These are phyloP conservation scores for Talaromyces sp. DNA, from an alignment of 2,329 filamentous ascomycete genomes.

Conservation along the genomic window DNA sequence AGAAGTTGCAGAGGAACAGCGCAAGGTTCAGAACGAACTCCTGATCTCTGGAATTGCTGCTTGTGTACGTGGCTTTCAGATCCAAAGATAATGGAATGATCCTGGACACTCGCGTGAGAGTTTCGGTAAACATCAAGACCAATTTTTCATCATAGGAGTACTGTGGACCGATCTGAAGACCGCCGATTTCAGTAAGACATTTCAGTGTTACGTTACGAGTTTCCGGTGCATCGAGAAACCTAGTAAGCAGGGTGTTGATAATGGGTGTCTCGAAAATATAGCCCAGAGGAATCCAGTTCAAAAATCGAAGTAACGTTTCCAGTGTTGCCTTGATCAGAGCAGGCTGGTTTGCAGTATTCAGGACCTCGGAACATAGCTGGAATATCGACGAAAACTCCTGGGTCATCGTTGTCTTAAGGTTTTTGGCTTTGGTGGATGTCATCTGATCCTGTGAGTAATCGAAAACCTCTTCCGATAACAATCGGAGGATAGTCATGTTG, in stretches of 20 bases:
- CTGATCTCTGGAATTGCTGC: constrained; percentile 87
- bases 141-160: constrained; percentile 88
- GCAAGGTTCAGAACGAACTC: constrained; percentile 97
- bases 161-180: constrained; percentile 73
- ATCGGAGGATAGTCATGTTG: constrained; percentile 96
- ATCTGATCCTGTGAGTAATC: constrained; percentile 98
- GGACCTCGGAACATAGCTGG: constrained; percentile 91
- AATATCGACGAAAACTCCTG: constrained; percentile 98
- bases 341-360: constrained; percentile 81
- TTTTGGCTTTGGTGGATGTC: constrained; percentile 96
- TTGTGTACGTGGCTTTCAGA: constrained; percentile 82
- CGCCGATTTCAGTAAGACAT: constrained; percentile 93
- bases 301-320: constrained; percentile 89
- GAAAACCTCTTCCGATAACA: constrained; percentile 97
- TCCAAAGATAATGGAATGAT: constrained; percentile 90
- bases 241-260: constrained; percentile 86
- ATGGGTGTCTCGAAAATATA: constrained; percentile 98
- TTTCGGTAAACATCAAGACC: constrained; percentile 97
- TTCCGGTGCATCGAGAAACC: constrained; percentile 87
- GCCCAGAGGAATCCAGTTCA: constrained; percentile 97
- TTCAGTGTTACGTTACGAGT: constrained; percentile 97
- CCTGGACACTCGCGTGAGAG: constrained; percentile 82
- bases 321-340: constrained; percentile 94
- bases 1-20: constrained; percentile 95
- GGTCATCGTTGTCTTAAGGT: constrained; percentile 97